Evolutionary conservation across 2,329 filamentous ascomycete species (phyloP).

Genomic region (Zymoseptoria pseudotritici): DNA sequence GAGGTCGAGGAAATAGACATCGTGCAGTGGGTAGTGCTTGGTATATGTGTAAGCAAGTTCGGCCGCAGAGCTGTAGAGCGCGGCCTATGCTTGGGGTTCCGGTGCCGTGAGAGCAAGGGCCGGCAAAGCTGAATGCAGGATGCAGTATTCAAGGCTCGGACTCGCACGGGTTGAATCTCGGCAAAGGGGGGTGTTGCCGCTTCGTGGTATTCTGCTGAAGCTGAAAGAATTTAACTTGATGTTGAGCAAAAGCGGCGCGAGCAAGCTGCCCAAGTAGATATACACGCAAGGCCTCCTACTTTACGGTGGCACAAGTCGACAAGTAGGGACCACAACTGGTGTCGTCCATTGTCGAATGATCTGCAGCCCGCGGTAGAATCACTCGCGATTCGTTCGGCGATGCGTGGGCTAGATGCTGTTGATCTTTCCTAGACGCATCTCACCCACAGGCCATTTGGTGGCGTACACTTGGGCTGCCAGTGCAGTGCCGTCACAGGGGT

Average conservation of each 20-base stretch:
- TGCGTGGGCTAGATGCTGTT: neutral
- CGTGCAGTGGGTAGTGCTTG: neutral
- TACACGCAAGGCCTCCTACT: neutral
- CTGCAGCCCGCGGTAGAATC: neutral
- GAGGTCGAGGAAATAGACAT: slow-evolving; percentile 16
- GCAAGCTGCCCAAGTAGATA: neutral
- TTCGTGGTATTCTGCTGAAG: neutral
- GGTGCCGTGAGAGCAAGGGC: neutral
- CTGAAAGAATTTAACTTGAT: neutral
- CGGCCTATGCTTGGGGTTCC: neutral
- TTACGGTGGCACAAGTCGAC: neutral
- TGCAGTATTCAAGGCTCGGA: neutral
- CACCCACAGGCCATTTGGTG: neutral
- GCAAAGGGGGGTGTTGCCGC: neutral
- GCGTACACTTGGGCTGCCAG: neutral
- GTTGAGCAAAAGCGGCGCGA: neutral
- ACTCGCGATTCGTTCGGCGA: neutral
- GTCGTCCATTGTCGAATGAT: neutral
- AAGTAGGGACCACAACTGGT: neutral
- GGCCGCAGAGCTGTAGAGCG: slow-evolving; percentile 1
- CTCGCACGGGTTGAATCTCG: neutral
- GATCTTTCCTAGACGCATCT: neutral
- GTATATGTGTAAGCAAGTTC: neutral
- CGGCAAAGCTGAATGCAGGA: neutral
- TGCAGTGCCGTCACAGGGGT: neutral